Conservation (phyloP, 2,329 filamentous ascomycete genomes). For the Ophiocordyceps camponoti-rufipedis region DNA sequence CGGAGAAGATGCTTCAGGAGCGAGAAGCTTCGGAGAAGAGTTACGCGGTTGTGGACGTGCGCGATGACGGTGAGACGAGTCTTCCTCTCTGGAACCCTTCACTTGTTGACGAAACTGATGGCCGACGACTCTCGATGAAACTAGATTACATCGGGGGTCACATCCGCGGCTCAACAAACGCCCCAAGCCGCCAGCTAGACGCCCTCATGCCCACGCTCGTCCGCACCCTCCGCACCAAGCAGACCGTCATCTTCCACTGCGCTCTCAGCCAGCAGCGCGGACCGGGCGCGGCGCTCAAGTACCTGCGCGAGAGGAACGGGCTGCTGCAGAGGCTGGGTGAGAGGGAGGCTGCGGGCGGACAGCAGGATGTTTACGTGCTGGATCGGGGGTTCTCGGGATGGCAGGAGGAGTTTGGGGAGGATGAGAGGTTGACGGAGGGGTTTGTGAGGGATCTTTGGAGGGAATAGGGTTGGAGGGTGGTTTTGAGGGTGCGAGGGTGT, state of each 20-base stretch:
- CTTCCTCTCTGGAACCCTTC: too few relatives aligned
- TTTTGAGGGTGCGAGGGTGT: conserved; percentile 6
- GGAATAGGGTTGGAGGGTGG: conserved; percentile 10
- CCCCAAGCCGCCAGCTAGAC: conserved; percentile 57
- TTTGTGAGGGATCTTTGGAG: conserved; percentile 78
- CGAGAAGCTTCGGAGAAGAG: conserved; percentile 18
- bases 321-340: conserved; percentile 15
- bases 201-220: conserved; percentile 67
- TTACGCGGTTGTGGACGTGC: conserved; percentile 72
- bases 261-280: conserved; percentile 81
- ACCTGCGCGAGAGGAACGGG: conserved; percentile 51
- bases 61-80: conserved; percentile 48
- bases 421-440: conserved; percentile 64
- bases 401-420: conserved; percentile 69
- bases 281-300: conserved; percentile 65
- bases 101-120: neutral
- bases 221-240: conserved; percentile 54
- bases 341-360: conserved; percentile 18
- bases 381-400: conserved; percentile 74
- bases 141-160: conserved; percentile 85
- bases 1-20: conserved; percentile 40
- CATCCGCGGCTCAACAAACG: conserved; percentile 59
- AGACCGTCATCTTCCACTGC: conserved; percentile 88
- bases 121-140: neutral
- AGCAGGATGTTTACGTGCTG: conserved; percentile 72